Base-by-base conservation (phyloP, 768 basidiomycete species). In the Podaxis sp. region DNA sequence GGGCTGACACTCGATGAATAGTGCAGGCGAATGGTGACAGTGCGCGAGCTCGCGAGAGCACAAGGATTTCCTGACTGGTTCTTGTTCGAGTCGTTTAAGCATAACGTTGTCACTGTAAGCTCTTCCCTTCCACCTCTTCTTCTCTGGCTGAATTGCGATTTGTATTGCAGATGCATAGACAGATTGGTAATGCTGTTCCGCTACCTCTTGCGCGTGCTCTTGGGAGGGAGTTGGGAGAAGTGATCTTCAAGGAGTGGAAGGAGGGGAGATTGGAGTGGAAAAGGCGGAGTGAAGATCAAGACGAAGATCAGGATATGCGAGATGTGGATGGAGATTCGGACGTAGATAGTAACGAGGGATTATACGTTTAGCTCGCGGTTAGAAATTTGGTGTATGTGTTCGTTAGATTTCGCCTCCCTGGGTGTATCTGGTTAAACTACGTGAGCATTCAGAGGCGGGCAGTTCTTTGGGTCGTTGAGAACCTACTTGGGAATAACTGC, bases 61-160 rank as follows among this genome's bases (percentile, higher is more conserved):
- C 92, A 94, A 75, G 91, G 92, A 0, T 91, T 94, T 70, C 88
- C 91, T 0, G 92, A 94, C 65, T 74, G 80, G 67, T 92, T 91
- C 62, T 73, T 82, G 0, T 93, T 94, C 64, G 68, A 81, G 59
- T 76, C 88, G 0, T 65, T 78, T 6, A 73, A 79, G 13, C 68
- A 83, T 43, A 83, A 80, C 47, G 80, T 91, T 13, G 77, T 83
- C 33, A 90, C 85, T 1, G 90, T 91, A 63, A 63, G 87, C 76
- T 49, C n/a, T 7, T 13, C 33, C 17, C 4, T 25, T 19, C 27
- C 22, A 4, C 8, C 15, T 63, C 29, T 25, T 58, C 53, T 0
- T 29, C 19, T 55, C 41, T 41, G 3, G 29, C 8, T 38, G 13
- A 24, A 27, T 27, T 61, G 7, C 29, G 4, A 53, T 15, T 29